Evolutionary conservation across 2,329 filamentous ascomycete genomes (phyloP), one percentile per base, ranked within the genome.

Genomic region (Fusarium kyushuense): DNA sequence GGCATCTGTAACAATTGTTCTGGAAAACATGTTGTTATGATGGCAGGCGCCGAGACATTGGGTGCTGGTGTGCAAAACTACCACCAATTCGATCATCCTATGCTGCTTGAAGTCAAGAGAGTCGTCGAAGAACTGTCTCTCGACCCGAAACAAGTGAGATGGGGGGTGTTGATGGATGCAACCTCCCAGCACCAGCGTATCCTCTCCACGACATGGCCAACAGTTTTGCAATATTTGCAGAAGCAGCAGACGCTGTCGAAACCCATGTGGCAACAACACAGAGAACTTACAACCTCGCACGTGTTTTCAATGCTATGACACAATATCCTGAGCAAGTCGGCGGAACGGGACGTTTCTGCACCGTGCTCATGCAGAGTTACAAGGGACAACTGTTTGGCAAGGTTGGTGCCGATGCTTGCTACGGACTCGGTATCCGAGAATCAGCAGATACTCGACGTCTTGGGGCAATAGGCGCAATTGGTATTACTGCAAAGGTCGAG

Each of bases 151-250:
- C 63, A 75, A 1, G 69, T 83, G 3, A 54, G 67, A 55, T 85
- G 82, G 83, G 82, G 83, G 81, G 76, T 0, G 69, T 81, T 16
- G 82, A 84, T 56, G 81, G 82, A 1, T 85, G 83, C 52, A 84
- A 84, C 58, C 75, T 84, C 17, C 81, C 83, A 1, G 79, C 83
- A 0, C 83, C 82, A 0, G 83, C 81, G 1, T 70, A 80, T 19
- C 75, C 81, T 0, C 67, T 85, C n/a, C 56, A 63, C 12, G 62
- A 71, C 19, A 52, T 84, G 45, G 80, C 75, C 0, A 62, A 63
- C 13, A 75, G 79, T 14, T 84, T 76, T 64, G 79, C 78, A 3
- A 43, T 25, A 0, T 77, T 84, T 49, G 81, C 82, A 1, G 60
- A 65, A 1, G 80, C 80, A 0, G 76, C 74, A 2, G 67, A 78